phyloP scores from a whole-genome alignment of 345 rosid species.

The Lenwebbia sp. region DNA sequence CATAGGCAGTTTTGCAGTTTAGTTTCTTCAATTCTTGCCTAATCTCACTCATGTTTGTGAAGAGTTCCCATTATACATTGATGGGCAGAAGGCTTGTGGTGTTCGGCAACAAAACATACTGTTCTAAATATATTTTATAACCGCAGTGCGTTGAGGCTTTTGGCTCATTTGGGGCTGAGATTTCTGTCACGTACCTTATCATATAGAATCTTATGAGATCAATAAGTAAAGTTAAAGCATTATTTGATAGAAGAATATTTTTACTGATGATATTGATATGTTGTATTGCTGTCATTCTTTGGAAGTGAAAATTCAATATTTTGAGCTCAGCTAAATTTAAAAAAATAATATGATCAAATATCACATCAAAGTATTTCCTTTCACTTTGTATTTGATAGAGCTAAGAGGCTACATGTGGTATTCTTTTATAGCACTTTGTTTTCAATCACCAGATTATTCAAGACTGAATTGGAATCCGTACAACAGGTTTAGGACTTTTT shows the following conservation, averaged over 20 bases:
- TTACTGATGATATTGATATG: not conserved
- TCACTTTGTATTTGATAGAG: not conserved
- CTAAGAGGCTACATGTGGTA: not conserved
- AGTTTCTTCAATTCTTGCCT: not conserved
- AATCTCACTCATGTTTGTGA: not conserved
- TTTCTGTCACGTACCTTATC: not conserved
- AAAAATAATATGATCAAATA: not conserved
- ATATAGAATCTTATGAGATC: not conserved
- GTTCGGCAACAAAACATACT: not conserved
- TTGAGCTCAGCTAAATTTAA: not conserved
- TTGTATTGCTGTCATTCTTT: not conserved
- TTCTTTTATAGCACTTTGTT: not conserved
- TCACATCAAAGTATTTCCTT: not conserved
- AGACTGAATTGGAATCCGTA: too few relatives aligned
- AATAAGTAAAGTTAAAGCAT: not conserved
- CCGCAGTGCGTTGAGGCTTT: not conserved
- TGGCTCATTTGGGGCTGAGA: not conserved
- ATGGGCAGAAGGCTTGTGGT: not conserved
- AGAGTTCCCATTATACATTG: not conserved
- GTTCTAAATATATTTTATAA: not conserved
- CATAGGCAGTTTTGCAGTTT: slow-evolving; percentile 21
- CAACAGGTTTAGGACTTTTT: too few relatives aligned
- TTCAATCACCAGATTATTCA: not conserved
- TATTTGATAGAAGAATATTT: not conserved
- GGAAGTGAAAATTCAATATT: not conserved